A percentile compares a stretch with the other conserved stretches of the same genome.
Conservation (phyloP, 1,139 yeast genomes). For the Pichia sp. region DNA sequence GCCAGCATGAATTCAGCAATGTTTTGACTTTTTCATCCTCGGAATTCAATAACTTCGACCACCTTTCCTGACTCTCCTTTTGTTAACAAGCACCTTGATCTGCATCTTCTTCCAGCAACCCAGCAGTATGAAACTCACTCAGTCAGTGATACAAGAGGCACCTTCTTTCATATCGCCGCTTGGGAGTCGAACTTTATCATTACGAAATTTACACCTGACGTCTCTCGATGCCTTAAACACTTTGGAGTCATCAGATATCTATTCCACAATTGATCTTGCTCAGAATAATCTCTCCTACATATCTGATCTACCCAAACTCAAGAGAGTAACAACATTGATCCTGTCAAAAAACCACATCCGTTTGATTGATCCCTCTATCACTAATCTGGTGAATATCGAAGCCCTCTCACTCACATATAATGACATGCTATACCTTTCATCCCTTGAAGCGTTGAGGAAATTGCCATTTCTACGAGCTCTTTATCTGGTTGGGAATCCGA, state of each 20-base stretch:
- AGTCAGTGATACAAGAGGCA: conserved; percentile 40
- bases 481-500: conserved; percentile 55
- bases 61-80: neutral
- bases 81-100: neutral
- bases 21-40: neutral
- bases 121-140: conserved; percentile 57
- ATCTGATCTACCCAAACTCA: conserved; percentile 43
- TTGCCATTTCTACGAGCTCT: conserved; percentile 40
- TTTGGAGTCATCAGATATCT: conserved; percentile 27
- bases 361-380: conserved; percentile 4
- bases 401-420: conserved; percentile 50
- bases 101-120: too few relatives aligned
- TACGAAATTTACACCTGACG: conserved; percentile 26
- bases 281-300: conserved; percentile 55
- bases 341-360: conserved; percentile 52
- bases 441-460: conserved; percentile 32
- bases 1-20: neutral
- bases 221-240: conserved; percentile 16
- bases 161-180: conserved; percentile 43
- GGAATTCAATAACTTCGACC: too few relatives aligned
- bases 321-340: conserved; percentile 43
- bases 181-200: conserved; percentile 36
- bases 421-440: conserved; percentile 35
- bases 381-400: conserved; percentile 28
- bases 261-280: conserved; percentile 57